phyloP scores from a whole-genome alignment of 202 grass and related monocot genomes.

The Carex sylvatica region DNA sequence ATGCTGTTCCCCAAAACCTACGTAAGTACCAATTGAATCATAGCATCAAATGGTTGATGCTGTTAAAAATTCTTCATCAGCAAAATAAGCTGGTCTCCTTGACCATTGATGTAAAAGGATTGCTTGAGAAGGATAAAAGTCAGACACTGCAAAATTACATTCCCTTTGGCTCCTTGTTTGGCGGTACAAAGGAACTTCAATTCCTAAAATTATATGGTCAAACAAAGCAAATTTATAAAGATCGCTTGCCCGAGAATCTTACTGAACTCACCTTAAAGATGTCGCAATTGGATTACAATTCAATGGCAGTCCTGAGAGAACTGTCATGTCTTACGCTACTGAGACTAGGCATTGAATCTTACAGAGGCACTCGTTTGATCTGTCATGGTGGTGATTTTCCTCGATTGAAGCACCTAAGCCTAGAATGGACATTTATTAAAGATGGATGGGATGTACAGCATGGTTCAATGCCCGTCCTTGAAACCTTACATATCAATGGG shows the following conservation, averaged over 20 bases:
- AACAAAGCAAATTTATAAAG: too few species aligned
- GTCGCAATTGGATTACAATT: not conserved
- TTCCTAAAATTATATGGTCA: slow-evolving; percentile 19
- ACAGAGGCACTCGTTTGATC: not conserved
- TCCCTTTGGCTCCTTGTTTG: too few species aligned
- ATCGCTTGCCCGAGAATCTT: too few species aligned
- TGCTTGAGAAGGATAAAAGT: not conserved
- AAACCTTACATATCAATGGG: slow-evolving; percentile 21
- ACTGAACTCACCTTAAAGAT: slow-evolving; percentile 13
- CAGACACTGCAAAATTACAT: too few species aligned
- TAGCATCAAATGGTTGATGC: not conserved
- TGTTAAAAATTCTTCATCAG: not conserved
- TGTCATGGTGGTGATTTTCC: not conserved
- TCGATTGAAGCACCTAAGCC: slow-evolving; percentile 12
- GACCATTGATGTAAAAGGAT: not conserved
- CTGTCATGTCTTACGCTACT: not conserved
- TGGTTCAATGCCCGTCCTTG: slow-evolving; percentile 14
- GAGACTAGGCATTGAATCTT: slow-evolving; percentile 10
- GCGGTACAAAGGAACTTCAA: not conserved
- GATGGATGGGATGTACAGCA: not conserved
- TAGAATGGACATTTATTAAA: slow-evolving; percentile 11
- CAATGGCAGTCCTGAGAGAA: not conserved
- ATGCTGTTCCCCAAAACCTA: not conserved
- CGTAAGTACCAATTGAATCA: too few species aligned
- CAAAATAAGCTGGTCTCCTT: slow-evolving; percentile 11